These are phyloP conservation scores for Gentiana straminea DNA, from an alignment of 257 asterid genomes.

Conservation along the genomic window DNA sequence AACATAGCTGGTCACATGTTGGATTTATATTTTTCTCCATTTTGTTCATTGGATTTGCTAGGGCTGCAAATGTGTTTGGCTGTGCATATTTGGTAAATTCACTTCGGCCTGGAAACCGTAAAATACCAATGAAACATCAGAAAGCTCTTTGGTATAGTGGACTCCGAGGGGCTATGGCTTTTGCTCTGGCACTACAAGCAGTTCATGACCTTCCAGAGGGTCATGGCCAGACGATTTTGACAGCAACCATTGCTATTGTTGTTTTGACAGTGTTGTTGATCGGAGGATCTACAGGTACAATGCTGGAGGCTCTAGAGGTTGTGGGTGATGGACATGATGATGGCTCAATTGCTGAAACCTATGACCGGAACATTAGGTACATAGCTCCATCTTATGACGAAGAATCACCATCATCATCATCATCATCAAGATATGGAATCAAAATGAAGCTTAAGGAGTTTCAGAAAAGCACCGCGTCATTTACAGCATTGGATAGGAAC, in stretches of 20 bases:
- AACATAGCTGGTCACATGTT: slow-evolving; percentile 96
- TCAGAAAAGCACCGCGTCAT: slow-evolving; percentile 74
- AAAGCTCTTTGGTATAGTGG: slow-evolving; percentile 99
- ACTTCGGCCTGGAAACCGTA: slow-evolving; percentile 67
- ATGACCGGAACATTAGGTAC: slow-evolving; percentile 61
- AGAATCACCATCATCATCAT: slow-evolving; percentile 25
- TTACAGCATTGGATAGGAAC: slow-evolving; percentile 85
- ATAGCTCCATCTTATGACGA: slow-evolving; percentile 71
- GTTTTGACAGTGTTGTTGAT: slow-evolving; percentile 91
- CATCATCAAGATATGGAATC: slow-evolving; percentile 75
- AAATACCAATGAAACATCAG: slow-evolving; percentile 92
- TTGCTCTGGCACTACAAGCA: slow-evolving; percentile 94
- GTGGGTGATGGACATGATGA: slow-evolving; percentile 70
- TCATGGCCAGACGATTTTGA: slow-evolving; percentile 92
- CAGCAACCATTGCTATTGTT: slow-evolving; percentile 98
- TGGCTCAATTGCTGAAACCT: slow-evolving; percentile 49
- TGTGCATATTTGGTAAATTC: slow-evolving; percentile 92
- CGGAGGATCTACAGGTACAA: slow-evolving; percentile 99
- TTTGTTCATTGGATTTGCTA: slow-evolving; percentile 61
- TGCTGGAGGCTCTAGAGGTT: slow-evolving; percentile 91
- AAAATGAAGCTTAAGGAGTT: slow-evolving; percentile 91
- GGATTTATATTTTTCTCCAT: slow-evolving; percentile 97
- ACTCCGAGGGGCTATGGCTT: slow-evolving; percentile 99
- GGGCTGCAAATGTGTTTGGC: slow-evolving; percentile 98
- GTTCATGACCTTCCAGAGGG: slow-evolving; percentile 99